Evolutionary conservation across 352 stramenopile genomes (phyloP).

Genomic region (Plasmopara viticola): DNA sequence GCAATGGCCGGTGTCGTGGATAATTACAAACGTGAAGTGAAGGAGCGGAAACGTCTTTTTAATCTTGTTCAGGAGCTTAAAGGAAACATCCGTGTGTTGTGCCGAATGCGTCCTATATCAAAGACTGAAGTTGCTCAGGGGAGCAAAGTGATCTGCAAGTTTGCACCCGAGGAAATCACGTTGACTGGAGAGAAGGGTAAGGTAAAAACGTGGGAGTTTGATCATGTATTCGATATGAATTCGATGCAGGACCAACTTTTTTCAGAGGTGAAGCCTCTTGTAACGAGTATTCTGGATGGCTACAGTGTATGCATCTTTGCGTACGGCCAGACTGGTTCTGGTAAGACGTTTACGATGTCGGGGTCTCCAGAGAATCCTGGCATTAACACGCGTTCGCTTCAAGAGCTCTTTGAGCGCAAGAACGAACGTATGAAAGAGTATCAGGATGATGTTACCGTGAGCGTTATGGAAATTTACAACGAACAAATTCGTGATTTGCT

Average conservation of each 20-base stretch:
- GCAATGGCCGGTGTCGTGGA: slow-evolving; percentile 82
- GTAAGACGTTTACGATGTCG: slow-evolving; percentile 86
- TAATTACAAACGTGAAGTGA: slow-evolving; percentile 87
- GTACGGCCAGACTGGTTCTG: slow-evolving; percentile 82
- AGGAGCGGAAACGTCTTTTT: slow-evolving; percentile 89
- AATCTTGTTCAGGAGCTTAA: slow-evolving; percentile 95
- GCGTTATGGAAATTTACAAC: slow-evolving; percentile 96
- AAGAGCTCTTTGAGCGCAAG: slow-evolving; percentile 80
- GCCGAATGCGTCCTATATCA: slow-evolving; percentile 90
- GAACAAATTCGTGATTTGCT: slow-evolving; percentile 93
- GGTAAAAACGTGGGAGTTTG: slow-evolving; percentile 81
- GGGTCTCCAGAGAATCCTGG: slow-evolving; percentile 59
- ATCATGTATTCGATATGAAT: slow-evolving; percentile 76
- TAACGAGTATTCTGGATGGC: slow-evolving; percentile 81
- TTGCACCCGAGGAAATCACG: slow-evolving; percentile 75
- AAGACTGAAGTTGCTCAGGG: slow-evolving; percentile 63
- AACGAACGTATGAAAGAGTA: slow-evolving; percentile 58
- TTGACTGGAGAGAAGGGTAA: slow-evolving; percentile 79
- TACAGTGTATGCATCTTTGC: slow-evolving; percentile 90
- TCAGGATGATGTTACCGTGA: slow-evolving; percentile 83
- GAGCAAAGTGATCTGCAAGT: slow-evolving; percentile 80
- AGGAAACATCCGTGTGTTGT: slow-evolving; percentile 97
- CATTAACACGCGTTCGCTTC: slow-evolving; percentile 81
- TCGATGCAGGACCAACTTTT: slow-evolving; percentile 79
- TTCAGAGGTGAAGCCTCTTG: slow-evolving; percentile 62